phyloP scores from a whole-genome alignment of 208 protist genomes.

The Wallacemonas sp. region DNA sequence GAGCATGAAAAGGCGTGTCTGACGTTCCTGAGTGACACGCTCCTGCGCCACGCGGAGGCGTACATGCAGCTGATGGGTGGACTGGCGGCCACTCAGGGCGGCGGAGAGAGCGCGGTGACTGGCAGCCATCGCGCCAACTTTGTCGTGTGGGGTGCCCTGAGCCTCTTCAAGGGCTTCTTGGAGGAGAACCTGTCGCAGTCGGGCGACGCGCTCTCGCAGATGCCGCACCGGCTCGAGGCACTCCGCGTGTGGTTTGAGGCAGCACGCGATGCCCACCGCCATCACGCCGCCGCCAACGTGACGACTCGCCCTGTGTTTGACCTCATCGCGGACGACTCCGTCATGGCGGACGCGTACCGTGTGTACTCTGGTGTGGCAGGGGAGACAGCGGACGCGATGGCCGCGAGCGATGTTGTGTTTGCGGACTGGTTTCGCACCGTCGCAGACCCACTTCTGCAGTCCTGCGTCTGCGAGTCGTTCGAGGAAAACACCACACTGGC shows the following conservation, averaged over 20 bases:
- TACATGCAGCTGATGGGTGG: slow-evolving; percentile 26
- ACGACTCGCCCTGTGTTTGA: not conserved
- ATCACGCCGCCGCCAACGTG: not conserved
- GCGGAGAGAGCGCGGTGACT: slow-evolving; percentile 23
- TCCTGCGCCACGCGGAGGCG: slow-evolving; percentile 22
- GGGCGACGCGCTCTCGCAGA: not conserved
- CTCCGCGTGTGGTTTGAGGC: slow-evolving; percentile 6
- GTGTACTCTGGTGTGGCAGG: not conserved
- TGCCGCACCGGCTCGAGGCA: not conserved
- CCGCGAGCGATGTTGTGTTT: not conserved
- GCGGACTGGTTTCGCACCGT: slow-evolving; percentile 5
- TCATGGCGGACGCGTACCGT: not conserved
- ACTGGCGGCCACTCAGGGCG: not conserved
- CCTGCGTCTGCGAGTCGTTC: too few relatives aligned
- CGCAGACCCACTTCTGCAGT: not conserved
- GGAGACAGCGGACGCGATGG: not conserved
- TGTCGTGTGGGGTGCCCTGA: slow-evolving; percentile 42
- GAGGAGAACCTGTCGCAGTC: not conserved
- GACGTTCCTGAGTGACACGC: slow-evolving; percentile 19
- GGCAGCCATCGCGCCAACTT: slow-evolving; percentile 39
- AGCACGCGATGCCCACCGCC: not conserved
- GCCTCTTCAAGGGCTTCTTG: slow-evolving; percentile 3
- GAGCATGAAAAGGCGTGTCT: slow-evolving; percentile 8
- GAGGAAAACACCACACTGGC: not conserved
- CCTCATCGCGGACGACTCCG: not conserved